Base-by-base conservation (phyloP, 805 yeast genomes). In the Candida koratica region DNA sequence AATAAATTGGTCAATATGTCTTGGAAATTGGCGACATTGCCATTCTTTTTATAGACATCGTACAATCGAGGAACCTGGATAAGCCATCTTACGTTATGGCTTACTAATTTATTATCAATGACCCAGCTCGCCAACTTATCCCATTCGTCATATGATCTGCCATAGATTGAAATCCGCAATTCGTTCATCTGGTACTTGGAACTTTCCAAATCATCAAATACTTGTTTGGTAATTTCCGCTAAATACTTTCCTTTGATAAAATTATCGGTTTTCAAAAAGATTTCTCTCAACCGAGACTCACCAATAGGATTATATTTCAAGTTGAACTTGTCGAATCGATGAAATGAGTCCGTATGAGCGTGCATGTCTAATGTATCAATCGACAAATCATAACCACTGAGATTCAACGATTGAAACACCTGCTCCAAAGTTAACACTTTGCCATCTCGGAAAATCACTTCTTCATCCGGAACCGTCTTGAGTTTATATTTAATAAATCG, bases 311-410 rank as follows among this genome's bases (percentile, higher is more conserved):
- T 93, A 65, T 93, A 93, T 59, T 93, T 94, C 64, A 93, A 71
- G 59, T 93, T 93, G 73, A 93, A 93, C 63, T 93, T 93, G 62
- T 93, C 99, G 55, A 93, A 93, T 51, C 99, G 75, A 61, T 93
- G 99, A 74, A 93, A 93, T 1, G 97, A 84, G 53, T 93, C 99
- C 46, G 89, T 84, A 60, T 93, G 98, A 4, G 99, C 99, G 61
- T 93, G 99, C 99, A 93, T 93, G 61, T 93, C 99, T 47, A 93
- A 72, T 2, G 98, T 94, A 53, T 93, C 99, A 51, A 93, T 93
- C 39, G 95, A 84, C 41, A 93, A 69, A 56, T 93, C 98, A 56
- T 94, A 93, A 1, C 97, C 97, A 0, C 96, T 82, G 42, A 93
- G 72, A 38, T 86, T 81, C 58, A 93, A 73, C 24, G 97, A 88